Conservation (phyloP, 441 rosid genomes). For the Metrosideros polymorpha region DNA sequence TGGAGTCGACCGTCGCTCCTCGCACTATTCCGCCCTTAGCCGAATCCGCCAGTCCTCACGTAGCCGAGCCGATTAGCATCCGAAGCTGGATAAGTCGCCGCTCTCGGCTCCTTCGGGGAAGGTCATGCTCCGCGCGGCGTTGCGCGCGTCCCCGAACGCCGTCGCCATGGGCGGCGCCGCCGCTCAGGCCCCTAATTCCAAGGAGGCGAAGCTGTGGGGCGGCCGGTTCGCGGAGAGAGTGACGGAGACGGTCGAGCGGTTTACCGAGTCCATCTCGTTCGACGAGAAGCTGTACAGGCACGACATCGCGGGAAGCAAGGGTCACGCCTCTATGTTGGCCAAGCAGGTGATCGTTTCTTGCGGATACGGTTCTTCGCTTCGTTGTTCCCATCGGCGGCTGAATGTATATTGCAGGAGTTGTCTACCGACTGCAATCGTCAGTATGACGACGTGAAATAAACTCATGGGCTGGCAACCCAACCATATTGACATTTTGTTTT, state of each 20-base stretch:
- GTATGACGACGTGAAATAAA: too few species aligned
- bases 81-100: slow-evolving; percentile 3
- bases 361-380: too few species aligned
- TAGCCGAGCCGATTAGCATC: neutral
- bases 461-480: neutral
- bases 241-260: slow-evolving; percentile 74
- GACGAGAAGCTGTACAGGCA: slow-evolving; percentile 82
- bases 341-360: slow-evolving; percentile 33
- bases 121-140: slow-evolving; percentile 7
- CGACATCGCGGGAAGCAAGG: slow-evolving; percentile 88
- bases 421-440: neutral
- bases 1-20: neutral
- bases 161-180: slow-evolving; percentile 24
- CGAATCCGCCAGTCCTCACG: neutral
- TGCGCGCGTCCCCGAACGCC: slow-evolving; percentile 14
- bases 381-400: neutral
- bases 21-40: neutral
- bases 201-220: slow-evolving; percentile 90
- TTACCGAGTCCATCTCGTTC: slow-evolving; percentile 86
- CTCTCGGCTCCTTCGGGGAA: neutral
- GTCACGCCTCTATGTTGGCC: slow-evolving; percentile 95
- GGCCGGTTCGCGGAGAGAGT: slow-evolving; percentile 93
- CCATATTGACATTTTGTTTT: neutral
- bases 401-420: neutral
- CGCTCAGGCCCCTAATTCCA: neutral